Evolutionary conservation across 805 yeast species (phyloP), one percentile per base, ranked within the genome.

Genomic region (Candida cerambycidarum): DNA sequence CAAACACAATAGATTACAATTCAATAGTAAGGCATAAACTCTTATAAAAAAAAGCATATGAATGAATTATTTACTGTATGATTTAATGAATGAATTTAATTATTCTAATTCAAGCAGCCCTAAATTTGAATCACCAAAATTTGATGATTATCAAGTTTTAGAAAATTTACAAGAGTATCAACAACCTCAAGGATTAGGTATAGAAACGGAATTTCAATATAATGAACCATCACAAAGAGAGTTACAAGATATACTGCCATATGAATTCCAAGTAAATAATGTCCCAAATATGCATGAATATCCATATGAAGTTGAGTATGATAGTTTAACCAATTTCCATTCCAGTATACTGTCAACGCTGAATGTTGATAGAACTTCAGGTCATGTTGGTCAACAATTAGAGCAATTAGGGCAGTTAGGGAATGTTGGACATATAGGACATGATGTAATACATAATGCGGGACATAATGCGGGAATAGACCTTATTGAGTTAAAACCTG

Each of bases 61-160:
- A 34, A 34, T 34, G 38, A 24, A 34, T 24, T 34, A 23, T 34
- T 34, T 34, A 21, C 38, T 34, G 38, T 34, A 34, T 21, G 38
- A 34, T 24, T 34, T 34, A 34, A 34, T 34, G 38, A 34, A 34
- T 34, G 29, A 34, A 34, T 34, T 34, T 24, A 34, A 34, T 34
- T 24, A 24, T 23, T 34, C 39, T 17, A 27, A 27, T 27, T 37
- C 39, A 37, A 37, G 16, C 18, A 28, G 32, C 16, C 32, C 39
- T 12, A 18, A 13, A 27, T 27, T 27, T 37, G 32, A 37, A 18
- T 37, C 39, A 15, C 24, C 32, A 8, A 37, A 37, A 7, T 37
- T 37, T n/a, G 32, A 27, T n/a, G 32, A 37, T 25, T 28, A 37
- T 27, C 39, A 27, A 25, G 33, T 30, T n/a, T 8, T 17, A 12